Percentiles rank a stretch among this genome's conserved stretches.
Conservation (phyloP, 768 basidiomycete genomes). For the Candolleomyces aberdarensis region DNA sequence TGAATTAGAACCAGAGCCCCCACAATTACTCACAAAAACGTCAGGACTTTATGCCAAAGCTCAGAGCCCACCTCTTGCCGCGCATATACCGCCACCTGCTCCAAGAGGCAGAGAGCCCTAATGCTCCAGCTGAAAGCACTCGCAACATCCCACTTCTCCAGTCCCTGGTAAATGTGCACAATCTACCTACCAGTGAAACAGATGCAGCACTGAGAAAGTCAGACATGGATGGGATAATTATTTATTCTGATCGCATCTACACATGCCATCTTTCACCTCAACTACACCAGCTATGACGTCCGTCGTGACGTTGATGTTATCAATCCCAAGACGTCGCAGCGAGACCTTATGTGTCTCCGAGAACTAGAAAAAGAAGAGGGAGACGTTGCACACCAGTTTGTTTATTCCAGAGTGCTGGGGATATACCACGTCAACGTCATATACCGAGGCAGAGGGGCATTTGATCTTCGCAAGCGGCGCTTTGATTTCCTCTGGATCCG, state of each 20-base stretch:
- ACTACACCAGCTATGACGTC: slow-evolving; percentile 17
- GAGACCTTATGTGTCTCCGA: neutral
- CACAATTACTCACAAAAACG: neutral
- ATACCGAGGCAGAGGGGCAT: neutral
- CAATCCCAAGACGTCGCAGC: slow-evolving; percentile 7
- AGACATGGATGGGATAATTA: neutral
- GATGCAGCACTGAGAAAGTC: neutral
- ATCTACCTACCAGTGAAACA: neutral
- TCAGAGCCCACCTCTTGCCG: slow-evolving; percentile 31
- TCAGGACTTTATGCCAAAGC: slow-evolving; percentile 26
- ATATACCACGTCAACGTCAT: slow-evolving; percentile 17
- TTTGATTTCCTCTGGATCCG: slow-evolving; percentile 2
- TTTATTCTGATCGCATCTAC: slow-evolving; percentile 10
- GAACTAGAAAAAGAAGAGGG: slow-evolving; percentile 12
- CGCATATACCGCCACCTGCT: slow-evolving; percentile 17
- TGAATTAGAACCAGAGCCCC: neutral
- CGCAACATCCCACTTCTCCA: neutral
- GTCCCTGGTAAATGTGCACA: neutral
- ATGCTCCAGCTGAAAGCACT: too few relatives aligned
- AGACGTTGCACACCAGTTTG: slow-evolving; percentile 14
- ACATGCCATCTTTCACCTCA: slow-evolving; percentile 10
- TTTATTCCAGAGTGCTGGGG: slow-evolving; percentile 19
- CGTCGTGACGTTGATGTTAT: slow-evolving; percentile 14
- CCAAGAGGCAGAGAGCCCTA: neutral
- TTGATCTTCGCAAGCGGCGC: neutral